Base-by-base conservation (phyloP, 2,329 filamentous ascomycete species). In the Aspergillus luchuensis region DNA sequence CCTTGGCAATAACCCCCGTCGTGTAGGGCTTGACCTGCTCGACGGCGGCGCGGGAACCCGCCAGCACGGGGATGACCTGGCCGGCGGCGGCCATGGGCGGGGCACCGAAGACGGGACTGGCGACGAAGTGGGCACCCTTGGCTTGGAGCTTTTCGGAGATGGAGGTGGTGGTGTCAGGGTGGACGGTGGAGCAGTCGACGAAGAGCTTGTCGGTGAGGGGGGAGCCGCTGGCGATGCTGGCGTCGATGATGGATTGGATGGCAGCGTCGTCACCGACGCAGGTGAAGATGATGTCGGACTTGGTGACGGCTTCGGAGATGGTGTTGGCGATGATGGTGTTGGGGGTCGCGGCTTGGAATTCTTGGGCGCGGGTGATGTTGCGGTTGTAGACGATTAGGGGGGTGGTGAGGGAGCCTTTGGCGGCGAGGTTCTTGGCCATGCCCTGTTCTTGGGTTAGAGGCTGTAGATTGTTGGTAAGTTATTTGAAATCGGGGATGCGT, bases 261-360 rank as follows among this genome's bases (percentile, higher is more conserved):
- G 51, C 51, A 15, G 51, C 51, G 23, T 54, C 51, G 36, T 54
- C 51, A 8, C 51, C 38, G 13, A 54, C 33, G 1, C 51, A 54
- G 33, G 51, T 54, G 51, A 54, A 54, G 51, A 54, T 54, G 33
- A 54, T 54, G 36, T 54, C 51, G 8, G 51, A 38, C 21, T 54
- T 25, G 33, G 36, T 54, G 33, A 54, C 19, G 19, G 51, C 38
- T 25, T 39, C 51, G 19, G 33, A 33, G 19, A 54, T 23, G 19
- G 51, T 39, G 6, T 36, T 8, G 19, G 36, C 21, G 11, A 54
- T 15, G 13, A 8, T 28, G 10, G 51, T 54, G 51, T 54, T 43
- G 23, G 51, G 51, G 2, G 3, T 54, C 0, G 33, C 8, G 13
- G 36, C 21, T 17, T 25, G 33, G 36, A 54, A 54, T 15, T 38